Evolutionary conservation across 2,329 filamentous ascomycete genomes (phyloP), one percentile per base, ranked within the genome.

Genomic region (Aureobasidium sp.): DNA sequence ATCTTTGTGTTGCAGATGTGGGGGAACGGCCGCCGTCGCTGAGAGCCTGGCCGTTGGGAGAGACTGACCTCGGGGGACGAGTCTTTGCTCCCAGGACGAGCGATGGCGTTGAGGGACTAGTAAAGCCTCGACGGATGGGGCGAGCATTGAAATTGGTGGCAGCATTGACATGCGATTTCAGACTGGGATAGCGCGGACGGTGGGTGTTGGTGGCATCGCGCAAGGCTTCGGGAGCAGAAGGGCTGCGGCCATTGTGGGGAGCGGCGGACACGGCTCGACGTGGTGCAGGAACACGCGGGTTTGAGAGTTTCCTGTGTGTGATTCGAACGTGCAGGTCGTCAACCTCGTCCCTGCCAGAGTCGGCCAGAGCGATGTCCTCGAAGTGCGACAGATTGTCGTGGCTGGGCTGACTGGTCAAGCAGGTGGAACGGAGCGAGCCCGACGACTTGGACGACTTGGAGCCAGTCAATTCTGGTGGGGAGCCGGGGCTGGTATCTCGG

Each of bases 331-430:
- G 60, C 17, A 64, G 44, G n/a, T 66, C 65, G 17, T 65, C 62
- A 5, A 67, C 65, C 37, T 70, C 54, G 31, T 59, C 67, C 24
- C 66, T 63, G 29, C 61, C 64, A 24, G 60, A 61, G 40, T 89
- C 87, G 64, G 91, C 88, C 33, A 97, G 84, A 14, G 89, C 90
- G 72, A 97, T 96, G 66, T 97, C 93, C 73, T 97, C 93, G 69
- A 97, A 97, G 73, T 97, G 86, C 66, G 85, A 86, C 62, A 88
- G 83, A 70, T 96, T 90, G 70, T 87, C 85, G 29, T 77, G 74
- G 68, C 73, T 71, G 64, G 75, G 72, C 50, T 74, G 71, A 67
- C 90, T 89, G 69, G 91, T 88, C 69, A 85, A 88, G 64, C 84
- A 86, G 62, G 88, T 86, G 40, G 91, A 96, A 68, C 87, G 88